Evolutionary conservation across 495 filamentous ascomycete genomes (phyloP).

Genomic region (Annulohypoxylon stygium): DNA sequence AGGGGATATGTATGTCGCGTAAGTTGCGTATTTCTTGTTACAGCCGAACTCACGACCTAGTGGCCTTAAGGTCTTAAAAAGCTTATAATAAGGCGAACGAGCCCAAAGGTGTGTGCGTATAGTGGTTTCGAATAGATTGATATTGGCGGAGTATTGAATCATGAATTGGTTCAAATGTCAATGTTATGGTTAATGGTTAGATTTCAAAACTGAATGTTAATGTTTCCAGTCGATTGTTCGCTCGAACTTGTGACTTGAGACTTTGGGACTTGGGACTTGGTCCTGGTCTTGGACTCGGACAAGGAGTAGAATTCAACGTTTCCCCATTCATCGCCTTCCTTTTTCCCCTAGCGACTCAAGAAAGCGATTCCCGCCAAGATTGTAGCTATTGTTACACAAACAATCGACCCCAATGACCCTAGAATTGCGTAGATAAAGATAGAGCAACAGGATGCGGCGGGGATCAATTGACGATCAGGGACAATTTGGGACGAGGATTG

Average conservation of each 20-base stretch:
- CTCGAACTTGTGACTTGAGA: no score
- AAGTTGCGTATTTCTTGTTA: slow-evolving; percentile 16
- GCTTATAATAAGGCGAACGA: background rate
- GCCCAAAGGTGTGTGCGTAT: background rate
- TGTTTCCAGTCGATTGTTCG: no score
- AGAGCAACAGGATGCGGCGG: slow-evolving; percentile 5
- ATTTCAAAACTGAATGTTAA: no score
- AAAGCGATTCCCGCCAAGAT: background rate
- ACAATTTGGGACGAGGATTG: slow-evolving; percentile 8
- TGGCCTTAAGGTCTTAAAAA: background rate
- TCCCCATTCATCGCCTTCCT: background rate
- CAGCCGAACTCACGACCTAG: slow-evolving; percentile 20
- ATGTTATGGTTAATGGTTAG: background rate
- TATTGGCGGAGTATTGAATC: background rate
- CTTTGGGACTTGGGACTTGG: no score
- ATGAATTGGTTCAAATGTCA: background rate
- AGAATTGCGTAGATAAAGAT: slow-evolving; percentile 14
- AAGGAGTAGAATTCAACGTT: background rate
- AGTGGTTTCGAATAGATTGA: background rate
- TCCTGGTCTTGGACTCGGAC: background rate
- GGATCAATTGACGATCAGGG: background rate
- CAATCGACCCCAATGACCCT: background rate
- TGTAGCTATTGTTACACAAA: slow-evolving; percentile 12
- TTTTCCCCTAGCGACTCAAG: background rate
- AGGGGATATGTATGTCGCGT: slow-evolving; percentile 32